Conservation (phyloP, 2,329 filamentous ascomycete species). For the Xylariaceae sp. region DNA sequence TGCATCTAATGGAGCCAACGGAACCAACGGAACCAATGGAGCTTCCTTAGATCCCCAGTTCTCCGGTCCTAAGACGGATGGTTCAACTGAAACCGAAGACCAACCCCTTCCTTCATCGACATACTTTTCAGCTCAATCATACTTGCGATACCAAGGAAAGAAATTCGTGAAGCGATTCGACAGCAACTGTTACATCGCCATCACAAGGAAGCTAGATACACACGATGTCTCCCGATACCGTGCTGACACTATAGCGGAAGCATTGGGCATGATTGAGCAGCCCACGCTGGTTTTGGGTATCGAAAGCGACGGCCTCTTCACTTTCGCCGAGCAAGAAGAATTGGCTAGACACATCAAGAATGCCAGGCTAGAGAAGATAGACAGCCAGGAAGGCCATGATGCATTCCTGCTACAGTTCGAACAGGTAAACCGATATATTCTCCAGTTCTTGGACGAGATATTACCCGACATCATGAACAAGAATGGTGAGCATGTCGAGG, state of each 20-base stretch:
- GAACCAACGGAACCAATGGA: constrained; percentile 21
- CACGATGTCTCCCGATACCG: constrained; percentile 87
- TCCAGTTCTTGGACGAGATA: constrained; percentile 75
- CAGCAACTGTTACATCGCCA: constrained; percentile 97
- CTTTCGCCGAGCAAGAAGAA: constrained; percentile 93
- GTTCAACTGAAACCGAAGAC: constrained; percentile 47
- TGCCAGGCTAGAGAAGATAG: constrained; percentile 75
- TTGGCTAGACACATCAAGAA: constrained; percentile 76
- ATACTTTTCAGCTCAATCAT: constrained; percentile 98
- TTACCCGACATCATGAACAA: constrained; percentile 83
- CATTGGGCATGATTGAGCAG: constrained; percentile 77
- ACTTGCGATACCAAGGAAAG: constrained; percentile 89
- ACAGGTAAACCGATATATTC: constrained; percentile 85
- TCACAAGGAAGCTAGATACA: constrained; percentile 95
- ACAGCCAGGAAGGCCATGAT: constrained; percentile 92
- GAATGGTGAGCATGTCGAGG: constrained; percentile 43
- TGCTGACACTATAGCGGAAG: constrained; percentile 61
- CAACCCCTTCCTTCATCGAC: constrained; percentile 57
- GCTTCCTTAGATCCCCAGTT: constrained; percentile 59
- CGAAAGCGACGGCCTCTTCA: constrained; percentile 92
- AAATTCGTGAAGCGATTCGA: constrained; percentile 98
- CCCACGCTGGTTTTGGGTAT: constrained; percentile 90
- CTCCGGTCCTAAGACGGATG: constrained; percentile 54
- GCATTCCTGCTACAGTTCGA: constrained; percentile 96
- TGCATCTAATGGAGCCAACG: constrained; percentile 19